Conservation (phyloP, 2,329 filamentous ascomycete genomes). For the Clonostachys rhizophaga region DNA sequence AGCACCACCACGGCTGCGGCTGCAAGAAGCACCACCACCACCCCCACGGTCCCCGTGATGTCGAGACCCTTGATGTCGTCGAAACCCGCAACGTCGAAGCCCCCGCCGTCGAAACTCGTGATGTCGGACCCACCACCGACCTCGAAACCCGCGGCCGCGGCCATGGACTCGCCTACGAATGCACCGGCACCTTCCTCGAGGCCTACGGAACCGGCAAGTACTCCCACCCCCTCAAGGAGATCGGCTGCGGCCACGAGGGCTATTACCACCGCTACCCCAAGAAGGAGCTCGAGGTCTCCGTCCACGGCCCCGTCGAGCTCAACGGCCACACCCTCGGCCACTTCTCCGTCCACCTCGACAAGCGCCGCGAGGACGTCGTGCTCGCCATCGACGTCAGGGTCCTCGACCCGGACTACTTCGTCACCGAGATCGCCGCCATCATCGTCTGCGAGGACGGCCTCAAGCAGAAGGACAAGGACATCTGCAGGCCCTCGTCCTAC, state of each 20-base stretch:
- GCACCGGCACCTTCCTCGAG: conserved; percentile 4
- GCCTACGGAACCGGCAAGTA: conserved; percentile 1
- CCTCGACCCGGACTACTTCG: conserved; percentile 2
- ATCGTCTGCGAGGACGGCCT: conserved; percentile 5
- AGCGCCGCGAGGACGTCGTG: conserved; percentile 1
- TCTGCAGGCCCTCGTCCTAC: conserved; percentile 13
- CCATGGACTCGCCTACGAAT: conserved; percentile 1
- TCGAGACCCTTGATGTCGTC: background rate
- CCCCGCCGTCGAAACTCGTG: background rate
- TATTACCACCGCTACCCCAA: conserved; percentile 5
- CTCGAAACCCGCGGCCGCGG: background rate
- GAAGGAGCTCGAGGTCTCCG: conserved; percentile 4
- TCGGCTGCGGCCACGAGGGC: conserved; percentile 3
- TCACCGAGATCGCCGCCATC: conserved; percentile 5
- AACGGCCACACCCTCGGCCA: conserved; percentile 3
- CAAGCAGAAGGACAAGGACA: conserved; percentile 6
- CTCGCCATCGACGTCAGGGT: conserved; percentile 5
- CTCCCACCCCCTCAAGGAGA: conserved; percentile 3
- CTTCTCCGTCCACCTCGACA: conserved; percentile 3
- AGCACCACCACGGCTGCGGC: background rate
- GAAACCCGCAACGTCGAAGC: background rate
- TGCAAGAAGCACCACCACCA: background rate
- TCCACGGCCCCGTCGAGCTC: conserved; percentile 4
- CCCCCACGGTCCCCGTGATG: background rate
- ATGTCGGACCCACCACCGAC: background rate